These are phyloP conservation scores for Adiantum capillusveneris DNA, from an alignment of 75 land plant genomes.

Conservation along the genomic window DNA sequence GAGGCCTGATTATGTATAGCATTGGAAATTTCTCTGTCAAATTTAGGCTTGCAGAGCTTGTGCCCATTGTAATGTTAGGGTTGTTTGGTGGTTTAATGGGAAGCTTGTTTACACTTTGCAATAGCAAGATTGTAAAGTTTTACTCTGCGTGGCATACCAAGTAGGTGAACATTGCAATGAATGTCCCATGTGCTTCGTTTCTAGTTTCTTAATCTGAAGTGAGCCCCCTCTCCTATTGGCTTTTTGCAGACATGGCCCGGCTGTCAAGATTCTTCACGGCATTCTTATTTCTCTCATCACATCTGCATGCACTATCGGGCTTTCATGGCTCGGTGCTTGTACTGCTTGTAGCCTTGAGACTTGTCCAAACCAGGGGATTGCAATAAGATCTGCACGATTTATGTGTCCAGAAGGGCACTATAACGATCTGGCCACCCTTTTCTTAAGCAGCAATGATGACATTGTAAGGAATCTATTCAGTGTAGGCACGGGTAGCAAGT, in stretches of 20 bases:
- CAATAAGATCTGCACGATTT: constrained; percentile 56
- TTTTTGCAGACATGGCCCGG: constrained; percentile 42
- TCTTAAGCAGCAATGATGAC: constrained; percentile 68
- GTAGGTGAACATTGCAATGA: too few relatives aligned
- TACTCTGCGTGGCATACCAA: constrained; percentile 7
- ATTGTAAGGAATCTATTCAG: constrained; percentile 58
- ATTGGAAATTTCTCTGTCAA: constrained; percentile 26
- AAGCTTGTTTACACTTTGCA: constrained; percentile 55
- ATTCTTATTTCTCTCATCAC: constrained; percentile 52
- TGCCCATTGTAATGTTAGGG: constrained; percentile 55
- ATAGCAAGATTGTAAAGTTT: constrained; percentile 35
- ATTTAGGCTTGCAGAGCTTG: constrained; percentile 47
- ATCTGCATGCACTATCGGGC: constrained; percentile 49
- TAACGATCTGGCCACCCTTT: constrained; percentile 71
- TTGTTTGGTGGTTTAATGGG: constrained; percentile 67
- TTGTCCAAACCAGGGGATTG: constrained; percentile 40
- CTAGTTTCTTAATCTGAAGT: not conserved
- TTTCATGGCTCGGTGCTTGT: constrained; percentile 71
- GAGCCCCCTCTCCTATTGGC: not conserved
- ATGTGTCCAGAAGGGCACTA: constrained; percentile 52
- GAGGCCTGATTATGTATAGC: constrained; percentile 72
- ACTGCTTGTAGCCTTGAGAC: not conserved
- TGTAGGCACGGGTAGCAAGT: constrained; percentile 39
- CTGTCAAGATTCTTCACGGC: constrained; percentile 45
- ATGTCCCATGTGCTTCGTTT: not conserved